Evolutionary conservation across 352 stramenopile species (phyloP).

Genomic region (Phytophthora pini): DNA sequence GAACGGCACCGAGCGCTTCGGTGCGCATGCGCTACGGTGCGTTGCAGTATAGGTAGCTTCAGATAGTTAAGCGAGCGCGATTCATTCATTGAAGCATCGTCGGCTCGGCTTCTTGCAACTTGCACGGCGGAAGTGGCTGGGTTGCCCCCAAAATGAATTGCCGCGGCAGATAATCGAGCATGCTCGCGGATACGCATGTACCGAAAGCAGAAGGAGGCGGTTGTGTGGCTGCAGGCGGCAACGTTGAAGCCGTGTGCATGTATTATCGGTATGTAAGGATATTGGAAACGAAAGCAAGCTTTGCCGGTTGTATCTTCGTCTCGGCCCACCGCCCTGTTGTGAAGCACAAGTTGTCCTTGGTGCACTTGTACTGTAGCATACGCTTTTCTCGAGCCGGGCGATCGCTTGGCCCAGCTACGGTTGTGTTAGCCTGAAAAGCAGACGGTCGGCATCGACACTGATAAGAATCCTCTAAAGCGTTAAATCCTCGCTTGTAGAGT

Average conservation of each 20-base stretch:
- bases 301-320: conserved; percentile 17
- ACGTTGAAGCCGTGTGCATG: conserved; percentile 7
- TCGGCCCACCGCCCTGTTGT: not conserved
- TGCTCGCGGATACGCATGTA: conserved; percentile 9
- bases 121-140: conserved; percentile 18
- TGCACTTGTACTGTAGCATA: conserved; percentile 15
- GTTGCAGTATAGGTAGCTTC: not conserved
- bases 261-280: not conserved
- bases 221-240: conserved; percentile 13
- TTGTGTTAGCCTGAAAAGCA: conserved; percentile 19
- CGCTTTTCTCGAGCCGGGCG: conserved; percentile 17
- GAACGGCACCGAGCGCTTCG: conserved; percentile 11
- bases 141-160: no score
- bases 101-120: not conserved
- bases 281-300: conserved; percentile 19
- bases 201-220: conserved; percentile 26
- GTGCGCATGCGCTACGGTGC: conserved; percentile 8
- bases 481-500: not conserved
- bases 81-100: conserved; percentile 13
- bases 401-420: conserved; percentile 11
- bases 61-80: not conserved
- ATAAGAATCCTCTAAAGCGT: conserved; percentile 19
- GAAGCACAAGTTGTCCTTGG: not conserved
- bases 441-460: conserved; percentile 17
- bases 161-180: not conserved